phyloP scores from a whole-genome alignment of 2,329 filamentous ascomycete species.

The Fonsecaea nubica region DNA sequence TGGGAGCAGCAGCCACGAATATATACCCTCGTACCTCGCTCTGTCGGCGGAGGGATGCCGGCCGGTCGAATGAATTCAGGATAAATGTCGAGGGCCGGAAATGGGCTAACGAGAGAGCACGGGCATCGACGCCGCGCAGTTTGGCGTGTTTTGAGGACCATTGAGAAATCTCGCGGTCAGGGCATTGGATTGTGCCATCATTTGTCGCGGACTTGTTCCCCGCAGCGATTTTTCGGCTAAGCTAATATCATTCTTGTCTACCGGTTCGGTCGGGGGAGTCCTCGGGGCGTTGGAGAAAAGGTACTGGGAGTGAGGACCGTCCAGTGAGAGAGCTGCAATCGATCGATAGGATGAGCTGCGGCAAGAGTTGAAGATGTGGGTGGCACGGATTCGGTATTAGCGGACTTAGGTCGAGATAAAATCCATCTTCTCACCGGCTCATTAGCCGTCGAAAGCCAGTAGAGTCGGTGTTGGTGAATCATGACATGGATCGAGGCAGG shows the following conservation, averaged over 20 bases:
- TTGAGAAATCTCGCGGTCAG: background rate
- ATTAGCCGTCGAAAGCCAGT: background rate
- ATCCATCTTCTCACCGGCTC: constrained; percentile 21
- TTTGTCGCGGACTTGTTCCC: background rate
- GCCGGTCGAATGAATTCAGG: background rate
- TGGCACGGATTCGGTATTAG: constrained; percentile 16
- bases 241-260: background rate
- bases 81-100: background rate
- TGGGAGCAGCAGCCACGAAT: background rate
- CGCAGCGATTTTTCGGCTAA: background rate
- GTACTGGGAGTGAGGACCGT: background rate
- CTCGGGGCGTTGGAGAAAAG: background rate
- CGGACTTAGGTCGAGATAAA: constrained; percentile 27
- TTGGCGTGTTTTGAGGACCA: background rate
- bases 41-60: background rate
- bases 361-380: background rate
- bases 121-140: background rate
- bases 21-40: background rate
- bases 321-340: background rate
- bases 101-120: background rate
- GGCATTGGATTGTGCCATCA: background rate
- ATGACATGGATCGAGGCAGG: background rate
- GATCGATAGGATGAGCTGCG: background rate
- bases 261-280: background rate
- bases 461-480: too few relatives aligned